Evolutionary conservation across 495 filamentous ascomycete species (phyloP), one percentile per base, ranked within the genome.

Genomic region (Polyplosphaeria fusca): DNA sequence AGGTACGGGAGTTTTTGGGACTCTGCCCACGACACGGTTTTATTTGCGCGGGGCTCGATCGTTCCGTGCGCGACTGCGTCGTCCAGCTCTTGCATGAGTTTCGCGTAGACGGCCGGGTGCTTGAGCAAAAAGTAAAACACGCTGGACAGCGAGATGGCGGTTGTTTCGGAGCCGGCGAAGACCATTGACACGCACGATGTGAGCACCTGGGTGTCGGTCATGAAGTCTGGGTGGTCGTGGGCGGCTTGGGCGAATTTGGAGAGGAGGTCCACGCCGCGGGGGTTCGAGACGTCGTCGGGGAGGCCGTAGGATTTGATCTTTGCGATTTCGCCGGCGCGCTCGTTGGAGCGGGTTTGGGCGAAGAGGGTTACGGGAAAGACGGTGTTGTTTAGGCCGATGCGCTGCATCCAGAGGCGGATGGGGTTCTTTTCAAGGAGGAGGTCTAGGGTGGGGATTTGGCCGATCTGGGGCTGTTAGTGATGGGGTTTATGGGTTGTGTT

Each of bases 131-230:
- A 60, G 55, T 73, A 73, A 58, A 76, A 71, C 9, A 74, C 58
- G 46, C 64, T 62, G 42, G 66, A 68, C 13, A 76, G 55, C 30
- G 59, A 68, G 58, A 76, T 74, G 16, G 70, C 71, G 9, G 73
- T 76, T 5, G 73, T 74, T 44, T 76, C 73, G 41, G 60, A 66
- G 9, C 73, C 73, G 3, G 73, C 74, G 38, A 86, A 82, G 3
- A 84, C 81, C 79, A 86, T 65, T 41, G 74, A 78, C 1, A 81
- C 76, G 45, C 81, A 82, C 74, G 85, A 83, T 19, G 83, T 80
- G 42, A 84, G 79, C 5, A 90, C 81, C 5, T 81, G 73, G 1
- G 68, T 76, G 60, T 85, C 77, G 30, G 72, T 80, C 80, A 89
- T 87, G 68, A 87, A 85, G 2, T 83, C 72, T 0, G 82, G 74